Conservation (phyloP, 495 filamentous ascomycete genomes). For the Ramalina peruviana region DNA sequence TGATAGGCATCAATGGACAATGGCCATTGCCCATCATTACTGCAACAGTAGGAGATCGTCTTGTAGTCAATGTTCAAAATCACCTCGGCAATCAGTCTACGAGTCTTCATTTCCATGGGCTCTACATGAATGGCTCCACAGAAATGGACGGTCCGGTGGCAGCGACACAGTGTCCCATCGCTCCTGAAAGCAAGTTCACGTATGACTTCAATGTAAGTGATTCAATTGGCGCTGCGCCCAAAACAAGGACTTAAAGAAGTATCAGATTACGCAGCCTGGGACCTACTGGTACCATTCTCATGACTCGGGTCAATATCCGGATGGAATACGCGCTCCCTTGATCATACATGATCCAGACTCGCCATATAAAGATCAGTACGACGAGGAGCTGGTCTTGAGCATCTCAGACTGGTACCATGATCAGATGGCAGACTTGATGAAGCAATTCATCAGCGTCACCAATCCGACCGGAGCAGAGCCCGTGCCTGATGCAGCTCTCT, state of each 20-base stretch:
- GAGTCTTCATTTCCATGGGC: slow-evolving; percentile 61
- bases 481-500: slow-evolving; percentile 48
- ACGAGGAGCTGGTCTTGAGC: slow-evolving; percentile 50
- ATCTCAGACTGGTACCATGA: slow-evolving; percentile 54
- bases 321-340: slow-evolving; percentile 60
- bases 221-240: not conserved
- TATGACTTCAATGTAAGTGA: slow-evolving; percentile 59
- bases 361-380: slow-evolving; percentile 48
- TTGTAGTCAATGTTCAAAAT: slow-evolving; percentile 65
- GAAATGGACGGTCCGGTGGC: slow-evolving; percentile 55
- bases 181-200: slow-evolving; percentile 43
- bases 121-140: slow-evolving; percentile 48
- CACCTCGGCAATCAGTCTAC: slow-evolving; percentile 59
- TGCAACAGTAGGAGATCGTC: slow-evolving; percentile 53
- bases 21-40: slow-evolving; percentile 64
- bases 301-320: slow-evolving; percentile 57
- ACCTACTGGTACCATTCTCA: slow-evolving; percentile 86
- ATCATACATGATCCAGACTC: slow-evolving; percentile 56
- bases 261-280: slow-evolving; percentile 54
- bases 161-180: slow-evolving; percentile 49
- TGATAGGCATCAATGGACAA: slow-evolving; percentile 71
- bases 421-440: slow-evolving; percentile 36
- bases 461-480: slow-evolving; percentile 44
- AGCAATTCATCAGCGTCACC: slow-evolving; percentile 39
- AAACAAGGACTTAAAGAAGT: not conserved